Conservation (phyloP, 1,284 basidiomycete species). For the Porogramme epimiltina region DNA sequence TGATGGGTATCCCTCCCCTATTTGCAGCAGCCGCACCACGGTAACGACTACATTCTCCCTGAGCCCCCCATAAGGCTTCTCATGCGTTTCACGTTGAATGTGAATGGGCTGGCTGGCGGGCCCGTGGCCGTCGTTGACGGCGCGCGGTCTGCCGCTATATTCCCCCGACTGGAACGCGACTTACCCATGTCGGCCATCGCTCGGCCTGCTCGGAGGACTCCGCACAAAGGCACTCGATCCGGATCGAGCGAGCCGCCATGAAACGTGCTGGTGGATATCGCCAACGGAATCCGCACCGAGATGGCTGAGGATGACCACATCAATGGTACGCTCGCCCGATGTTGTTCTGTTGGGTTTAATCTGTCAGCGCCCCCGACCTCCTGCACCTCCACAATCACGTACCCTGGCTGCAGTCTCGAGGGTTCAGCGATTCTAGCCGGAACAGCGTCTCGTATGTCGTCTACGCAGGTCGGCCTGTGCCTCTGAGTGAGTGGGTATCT, state of each 20-base stretch:
- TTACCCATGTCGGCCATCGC: not conserved
- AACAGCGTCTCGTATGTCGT: not conserved
- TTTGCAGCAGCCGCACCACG: too few species aligned
- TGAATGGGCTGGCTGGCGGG: not conserved
- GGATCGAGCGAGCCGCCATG: not conserved
- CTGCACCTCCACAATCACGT: conserved; percentile 20
- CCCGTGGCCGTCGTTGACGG: not conserved
- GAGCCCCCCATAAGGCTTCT: too few species aligned
- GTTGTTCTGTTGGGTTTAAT: conserved; percentile 1
- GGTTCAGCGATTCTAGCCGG: not conserved
- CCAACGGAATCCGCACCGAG: not conserved
- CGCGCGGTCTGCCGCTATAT: not conserved
- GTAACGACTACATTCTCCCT: too few species aligned
- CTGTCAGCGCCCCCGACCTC: conserved; percentile 4
- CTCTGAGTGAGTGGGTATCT: not conserved
- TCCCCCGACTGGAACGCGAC: conserved; percentile 2
- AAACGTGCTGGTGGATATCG: not conserved
- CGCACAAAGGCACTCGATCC: not conserved
- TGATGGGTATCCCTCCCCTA: too few species aligned
- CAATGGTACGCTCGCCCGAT: not conserved
- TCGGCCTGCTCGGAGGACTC: conserved; percentile 2
- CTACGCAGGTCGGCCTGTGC: not conserved
- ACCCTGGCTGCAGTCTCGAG: conserved; percentile 18
- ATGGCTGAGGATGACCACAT: not conserved
- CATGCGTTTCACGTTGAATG: too few species aligned